Conservation (phyloP, 208 protist genomes). For the Acanthamoeba quina region DNA sequence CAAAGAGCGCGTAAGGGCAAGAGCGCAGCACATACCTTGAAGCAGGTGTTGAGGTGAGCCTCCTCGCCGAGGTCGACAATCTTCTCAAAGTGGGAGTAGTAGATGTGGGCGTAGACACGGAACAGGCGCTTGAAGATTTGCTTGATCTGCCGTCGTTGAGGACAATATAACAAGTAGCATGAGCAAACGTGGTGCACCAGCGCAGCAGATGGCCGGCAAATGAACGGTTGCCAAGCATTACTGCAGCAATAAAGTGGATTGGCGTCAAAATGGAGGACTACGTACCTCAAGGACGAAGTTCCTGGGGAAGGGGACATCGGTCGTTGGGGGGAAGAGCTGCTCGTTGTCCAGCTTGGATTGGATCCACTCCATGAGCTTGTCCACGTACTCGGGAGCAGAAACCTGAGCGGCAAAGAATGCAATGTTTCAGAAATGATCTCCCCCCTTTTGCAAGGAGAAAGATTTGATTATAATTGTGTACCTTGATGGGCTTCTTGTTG, state of each 20-base stretch:
- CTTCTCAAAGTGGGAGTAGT: conserved; percentile 97
- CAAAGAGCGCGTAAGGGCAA: neutral
- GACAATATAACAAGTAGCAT: neutral
- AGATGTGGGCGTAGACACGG: conserved; percentile 99
- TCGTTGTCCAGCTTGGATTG: conserved; percentile 97
- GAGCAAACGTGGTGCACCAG: neutral
- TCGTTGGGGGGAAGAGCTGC: conserved; percentile 95
- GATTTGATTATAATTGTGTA: conserved; percentile 79
- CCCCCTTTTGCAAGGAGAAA: neutral
- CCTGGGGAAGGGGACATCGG: conserved; percentile 88
- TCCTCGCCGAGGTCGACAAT: conserved; percentile 96
- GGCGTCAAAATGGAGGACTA: conserved; percentile 93
- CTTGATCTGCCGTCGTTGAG: neutral
- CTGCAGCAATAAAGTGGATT: neutral
- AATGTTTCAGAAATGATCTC: neutral
- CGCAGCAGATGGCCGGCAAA: too few relatives aligned
- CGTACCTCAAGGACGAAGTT: conserved; percentile 96
- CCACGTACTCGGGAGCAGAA: conserved; percentile 98
- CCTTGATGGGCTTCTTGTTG: conserved; percentile 76
- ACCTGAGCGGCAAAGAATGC: conserved; percentile 92
- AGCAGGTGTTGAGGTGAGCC: conserved; percentile 98
- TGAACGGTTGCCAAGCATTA: neutral
- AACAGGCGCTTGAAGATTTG: conserved; percentile 98
- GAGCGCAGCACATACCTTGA: conserved; percentile 86
- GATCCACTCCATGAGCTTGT: conserved; percentile 98